A percentile compares a stretch with the other conserved stretches of the same genome.
These are phyloP conservation scores for Rhinocladiella mackenziei DNA, from an alignment of 2,329 filamentous ascomycete species.

Conservation along the genomic window DNA sequence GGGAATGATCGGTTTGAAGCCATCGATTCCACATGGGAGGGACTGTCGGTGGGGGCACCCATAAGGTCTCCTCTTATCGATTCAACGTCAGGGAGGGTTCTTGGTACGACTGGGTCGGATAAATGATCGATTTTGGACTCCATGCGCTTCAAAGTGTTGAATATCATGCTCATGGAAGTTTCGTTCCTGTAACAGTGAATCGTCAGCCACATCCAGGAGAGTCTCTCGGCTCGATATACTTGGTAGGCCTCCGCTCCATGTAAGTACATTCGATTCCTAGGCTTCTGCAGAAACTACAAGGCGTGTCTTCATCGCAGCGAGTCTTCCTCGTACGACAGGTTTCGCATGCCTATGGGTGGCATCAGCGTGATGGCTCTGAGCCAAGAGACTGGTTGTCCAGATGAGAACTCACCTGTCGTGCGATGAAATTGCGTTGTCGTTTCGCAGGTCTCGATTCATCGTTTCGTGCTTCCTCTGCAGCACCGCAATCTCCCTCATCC, in stretches of 20 bases:
- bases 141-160: constrained; percentile 52
- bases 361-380: not conserved
- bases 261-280: constrained; percentile 51
- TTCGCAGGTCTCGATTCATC: constrained; percentile 17
- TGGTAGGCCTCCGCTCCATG: constrained; percentile 51
- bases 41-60: constrained; percentile 28
- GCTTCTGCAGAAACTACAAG: constrained; percentile 51
- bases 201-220: not conserved
- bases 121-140: constrained; percentile 52
- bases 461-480: constrained; percentile 1
- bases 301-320: constrained; percentile 53
- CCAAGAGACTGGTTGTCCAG: not conserved
- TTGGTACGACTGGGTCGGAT: constrained; percentile 38
- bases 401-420: constrained; percentile 13
- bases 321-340: constrained; percentile 53
- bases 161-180: constrained; percentile 52
- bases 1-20: constrained; percentile 32
- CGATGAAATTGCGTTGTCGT: constrained; percentile 23
- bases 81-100: constrained; percentile 20
- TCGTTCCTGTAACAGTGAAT: constrained; percentile 42
- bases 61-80: constrained; percentile 11
- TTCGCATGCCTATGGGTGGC: constrained; percentile 47
- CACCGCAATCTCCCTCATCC: too few relatives aligned
- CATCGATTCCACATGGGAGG: constrained; percentile 32
- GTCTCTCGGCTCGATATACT: constrained; percentile 35